Evolutionary conservation across 2,329 filamentous ascomycete species (phyloP).

Genomic region (Kalaharituber pfeilii): DNA sequence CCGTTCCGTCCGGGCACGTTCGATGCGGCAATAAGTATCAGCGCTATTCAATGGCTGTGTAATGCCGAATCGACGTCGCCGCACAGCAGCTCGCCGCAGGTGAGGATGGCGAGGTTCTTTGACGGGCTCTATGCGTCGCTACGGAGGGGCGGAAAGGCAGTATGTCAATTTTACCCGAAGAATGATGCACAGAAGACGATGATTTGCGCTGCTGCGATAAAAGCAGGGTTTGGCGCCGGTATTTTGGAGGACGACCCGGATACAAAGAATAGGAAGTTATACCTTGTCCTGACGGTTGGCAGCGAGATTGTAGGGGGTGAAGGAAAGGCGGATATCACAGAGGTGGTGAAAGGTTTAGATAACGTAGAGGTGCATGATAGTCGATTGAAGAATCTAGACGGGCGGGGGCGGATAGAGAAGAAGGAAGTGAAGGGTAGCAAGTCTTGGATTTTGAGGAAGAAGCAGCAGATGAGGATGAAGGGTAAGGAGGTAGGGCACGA

Average conservation of each 20-base stretch:
- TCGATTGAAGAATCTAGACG: slow-evolving; percentile 33
- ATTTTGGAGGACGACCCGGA: slow-evolving; percentile 88
- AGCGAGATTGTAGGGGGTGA: slow-evolving; percentile 40
- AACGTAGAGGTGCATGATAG: slow-evolving; percentile 66
- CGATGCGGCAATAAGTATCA: slow-evolving; percentile 88
- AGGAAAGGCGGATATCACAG: slow-evolving; percentile 56
- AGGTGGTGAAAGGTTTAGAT: slow-evolving; percentile 76
- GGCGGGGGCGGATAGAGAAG: slow-evolving; percentile 26
- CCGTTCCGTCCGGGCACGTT: slow-evolving; percentile 86
- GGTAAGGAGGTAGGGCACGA: slow-evolving; percentile 84
- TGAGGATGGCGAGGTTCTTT: slow-evolving; percentile 70
- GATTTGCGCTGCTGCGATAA: slow-evolving; percentile 80
- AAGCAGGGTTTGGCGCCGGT: slow-evolving; percentile 87
- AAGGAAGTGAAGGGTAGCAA: slow-evolving; percentile 60
- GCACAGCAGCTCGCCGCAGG: slow-evolving; percentile 43
- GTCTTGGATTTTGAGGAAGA: slow-evolving; percentile 69
- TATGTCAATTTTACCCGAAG: slow-evolving; percentile 97
- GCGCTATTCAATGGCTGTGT: slow-evolving; percentile 95
- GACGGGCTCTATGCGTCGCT: slow-evolving; percentile 76
- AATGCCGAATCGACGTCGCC: slow-evolving; percentile 72
- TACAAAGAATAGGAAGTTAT: slow-evolving; percentile 94
- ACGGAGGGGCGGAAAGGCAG: slow-evolving; percentile 67
- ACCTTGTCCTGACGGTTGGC: slow-evolving; percentile 82
- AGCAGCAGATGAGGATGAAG: slow-evolving; percentile 84
- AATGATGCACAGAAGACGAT: slow-evolving; percentile 81